Percentiles rank a stretch among this genome's conserved stretches.
Conservation (phyloP, 305 asterid species). For the Plantago lanceolata region DNA sequence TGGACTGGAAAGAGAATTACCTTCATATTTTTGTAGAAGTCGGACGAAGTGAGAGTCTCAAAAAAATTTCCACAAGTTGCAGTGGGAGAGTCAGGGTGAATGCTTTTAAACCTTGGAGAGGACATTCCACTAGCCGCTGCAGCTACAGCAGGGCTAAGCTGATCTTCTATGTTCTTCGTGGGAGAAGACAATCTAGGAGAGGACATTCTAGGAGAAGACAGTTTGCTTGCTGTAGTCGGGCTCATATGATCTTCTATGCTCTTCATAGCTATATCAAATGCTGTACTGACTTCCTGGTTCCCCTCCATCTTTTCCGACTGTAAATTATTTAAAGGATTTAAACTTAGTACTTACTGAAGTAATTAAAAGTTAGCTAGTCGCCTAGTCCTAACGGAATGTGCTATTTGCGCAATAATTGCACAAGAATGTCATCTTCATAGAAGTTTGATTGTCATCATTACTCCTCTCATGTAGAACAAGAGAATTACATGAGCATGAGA, state of each 20-base stretch:
- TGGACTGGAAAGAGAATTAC: slow-evolving; percentile 26
- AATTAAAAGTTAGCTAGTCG: neutral
- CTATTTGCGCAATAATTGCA: too few species aligned
- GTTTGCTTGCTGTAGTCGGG: slow-evolving; percentile 71
- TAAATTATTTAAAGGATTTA: neutral
- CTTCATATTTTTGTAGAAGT: slow-evolving; percentile 86
- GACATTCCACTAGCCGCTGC: slow-evolving; percentile 75
- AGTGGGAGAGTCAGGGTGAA: slow-evolving; percentile 82
- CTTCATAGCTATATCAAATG: slow-evolving; percentile 35
- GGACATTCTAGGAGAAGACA: slow-evolving; percentile 80
- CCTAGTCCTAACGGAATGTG: too few species aligned
- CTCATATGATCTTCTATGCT: slow-evolving; percentile 38
- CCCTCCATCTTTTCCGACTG: slow-evolving; percentile 92
- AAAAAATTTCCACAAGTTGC: slow-evolving; percentile 78
- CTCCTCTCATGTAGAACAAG: too few species aligned
- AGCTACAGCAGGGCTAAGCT: slow-evolving; percentile 64
- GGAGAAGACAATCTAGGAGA: slow-evolving; percentile 49
- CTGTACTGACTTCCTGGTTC: neutral
- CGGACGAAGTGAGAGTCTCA: slow-evolving; percentile 76
- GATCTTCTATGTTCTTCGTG: slow-evolving; percentile 32
- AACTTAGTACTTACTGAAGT: neutral
- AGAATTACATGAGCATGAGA: too few species aligned
- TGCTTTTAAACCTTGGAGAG: slow-evolving; percentile 82
- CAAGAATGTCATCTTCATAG: too few species aligned
- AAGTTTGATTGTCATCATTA: too few species aligned